Base-by-base conservation (phyloP, 1,139 yeast genomes). In the Scheffersomyces illinoinensis region DNA sequence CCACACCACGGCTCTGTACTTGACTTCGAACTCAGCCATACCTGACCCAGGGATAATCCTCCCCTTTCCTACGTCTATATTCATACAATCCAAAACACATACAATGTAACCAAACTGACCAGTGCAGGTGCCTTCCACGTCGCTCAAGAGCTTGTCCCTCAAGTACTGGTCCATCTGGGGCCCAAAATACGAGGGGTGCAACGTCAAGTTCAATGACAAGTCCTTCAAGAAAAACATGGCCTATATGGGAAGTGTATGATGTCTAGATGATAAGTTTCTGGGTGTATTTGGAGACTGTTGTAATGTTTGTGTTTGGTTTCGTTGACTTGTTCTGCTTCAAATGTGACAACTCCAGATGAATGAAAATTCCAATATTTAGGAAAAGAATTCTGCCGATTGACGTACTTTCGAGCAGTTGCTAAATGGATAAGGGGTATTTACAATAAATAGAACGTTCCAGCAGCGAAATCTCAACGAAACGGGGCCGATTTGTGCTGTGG, bases 101-200 rank as follows among this genome's bases (percentile, higher is more conserved):
- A 95, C 90, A 67, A 95, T 95, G 75, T 95, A 95, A 7, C 99
- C 99, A 77, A 95, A 95, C 74, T 95, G 97, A 67, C 99, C 99
- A 1, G 99, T 93, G 77, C 99, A 96, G 1, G 98, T 93, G 21
- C 99, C 99, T 76, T 95, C 99, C 54, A 96, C 99, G 70, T 95
- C 99, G 66, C 92, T 93, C 61, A 96, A 83, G 64, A 95, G 83
- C 74, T 93, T 93, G 71, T 93, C 91, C 71, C 96, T 87, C 66
- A 95, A 82, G 72, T 88, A 93, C 70, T 92, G 96, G 75, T 91
- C 93, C 98, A 95, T 95, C 68, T 93, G 96, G 4, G 99, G 98
- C 1, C 99, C 99, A 71, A 93, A 95, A 74, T 88, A 95, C 53
- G 98, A 93, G 59, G 99, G 99, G 75, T 95, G 99, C 59, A 95